Base-by-base conservation (phyloP, 1,284 basidiomycete species). In the Rhodotorula sp. region DNA sequence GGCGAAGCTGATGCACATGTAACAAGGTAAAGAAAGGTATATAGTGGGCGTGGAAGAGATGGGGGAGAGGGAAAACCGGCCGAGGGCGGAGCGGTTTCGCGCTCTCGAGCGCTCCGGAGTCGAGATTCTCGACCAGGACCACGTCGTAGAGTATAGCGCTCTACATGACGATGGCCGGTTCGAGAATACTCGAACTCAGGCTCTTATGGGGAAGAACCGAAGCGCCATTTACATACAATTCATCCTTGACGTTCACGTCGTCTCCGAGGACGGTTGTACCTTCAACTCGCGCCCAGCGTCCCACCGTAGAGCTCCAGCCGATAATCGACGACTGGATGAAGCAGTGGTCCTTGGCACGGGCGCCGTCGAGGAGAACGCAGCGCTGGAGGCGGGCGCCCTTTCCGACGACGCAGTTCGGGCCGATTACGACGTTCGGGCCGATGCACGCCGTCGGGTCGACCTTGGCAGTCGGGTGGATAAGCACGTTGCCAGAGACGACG, bases 161-260 rank as follows among this genome's bases (percentile, higher is more conserved):
- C 5, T 55, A 55, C 54, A 55, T 55, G 54, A 77, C 76, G 23
- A 77, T 77, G 5, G 71, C 70, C 38, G 70, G 71, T 56, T 72
- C 72, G 61, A 62, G 38, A 65, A 76, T 72, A 28, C 64, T 69
- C n/a, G 60, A 61, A 19, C 64, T 66, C 45, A 78, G 66, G n/a
- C n/a, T n/a, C n/a, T n/a, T n/a, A 81, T 85, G 84, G 19, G 84
- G 83, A 68, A 84, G 78, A 54, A 84, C 83, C 3, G 81, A 82
- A 28, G 84, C 84, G 55, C 84, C 84, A 45, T 84, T 84, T 73
- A 84, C 80, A 72, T 82, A 83, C 23, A 85, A 77, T 78, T 85
- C 84, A 75, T 85, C 84, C 81, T 85, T 85, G 81, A 85, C 83
- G 62, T 81, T 81, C 52, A 85, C 84, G 67, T 85, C 84, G 77